Evolutionary conservation across 306 rosid species (phyloP).

Genomic region (Vicia faba): DNA sequence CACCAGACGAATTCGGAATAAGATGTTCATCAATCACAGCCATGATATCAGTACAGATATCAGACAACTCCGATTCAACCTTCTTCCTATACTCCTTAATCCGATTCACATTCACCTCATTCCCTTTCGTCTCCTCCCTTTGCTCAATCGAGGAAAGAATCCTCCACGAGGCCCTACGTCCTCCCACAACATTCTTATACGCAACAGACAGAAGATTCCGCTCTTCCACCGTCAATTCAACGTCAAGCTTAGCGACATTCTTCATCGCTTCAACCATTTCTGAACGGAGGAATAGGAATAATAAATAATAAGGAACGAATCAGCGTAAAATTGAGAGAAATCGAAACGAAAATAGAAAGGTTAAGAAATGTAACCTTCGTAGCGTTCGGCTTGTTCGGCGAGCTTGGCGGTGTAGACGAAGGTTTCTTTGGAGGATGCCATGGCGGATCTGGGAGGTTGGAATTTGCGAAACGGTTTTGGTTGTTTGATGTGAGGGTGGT

Average conservation of each 20-base stretch:
- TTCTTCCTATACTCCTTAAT: slow-evolving; percentile 53
- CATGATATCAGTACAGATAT: slow-evolving; percentile 56
- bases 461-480: neutral
- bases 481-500: neutral
- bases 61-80: slow-evolving; percentile 56
- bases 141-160: slow-evolving; percentile 59
- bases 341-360: neutral
- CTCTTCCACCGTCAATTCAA: slow-evolving; percentile 63
- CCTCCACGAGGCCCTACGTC: slow-evolving; percentile 70
- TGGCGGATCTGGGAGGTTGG: slow-evolving; percentile 33
- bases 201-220: slow-evolving; percentile 59
- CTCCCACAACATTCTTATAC: slow-evolving; percentile 61
- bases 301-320: neutral
- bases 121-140: slow-evolving; percentile 57
- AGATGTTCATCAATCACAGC: slow-evolving; percentile 56
- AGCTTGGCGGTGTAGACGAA: slow-evolving; percentile 65
- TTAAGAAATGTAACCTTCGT: slow-evolving; percentile 42
- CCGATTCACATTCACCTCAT: slow-evolving; percentile 49
- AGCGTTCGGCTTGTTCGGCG: slow-evolving; percentile 77
- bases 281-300: slow-evolving; percentile 19
- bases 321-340: neutral
- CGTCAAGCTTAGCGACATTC: slow-evolving; percentile 57
- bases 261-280: slow-evolving; percentile 73
- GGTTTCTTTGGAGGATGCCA: slow-evolving; percentile 59
- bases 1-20: slow-evolving; percentile 47